Conservation (phyloP, 2,329 filamentous ascomycete species). For the Penicillium expansum region DNA sequence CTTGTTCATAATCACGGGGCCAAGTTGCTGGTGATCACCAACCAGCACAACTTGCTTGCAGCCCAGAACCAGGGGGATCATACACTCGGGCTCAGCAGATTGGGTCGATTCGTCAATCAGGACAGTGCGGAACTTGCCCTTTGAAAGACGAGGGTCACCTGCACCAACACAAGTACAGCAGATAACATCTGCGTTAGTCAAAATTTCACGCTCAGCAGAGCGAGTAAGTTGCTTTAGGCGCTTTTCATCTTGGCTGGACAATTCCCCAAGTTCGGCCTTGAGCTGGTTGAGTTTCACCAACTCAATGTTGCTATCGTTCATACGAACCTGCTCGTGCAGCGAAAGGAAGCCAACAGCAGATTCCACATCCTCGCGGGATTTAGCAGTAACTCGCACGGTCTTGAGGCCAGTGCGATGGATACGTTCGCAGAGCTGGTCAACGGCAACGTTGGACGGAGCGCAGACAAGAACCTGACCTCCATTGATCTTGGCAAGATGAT, state of each 20-base stretch:
- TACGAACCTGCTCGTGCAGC: constrained; percentile 92
- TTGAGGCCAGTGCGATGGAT: constrained; percentile 94
- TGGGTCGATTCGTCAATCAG: constrained; percentile 98
- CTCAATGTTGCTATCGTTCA: constrained; percentile 95
- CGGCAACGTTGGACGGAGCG: constrained; percentile 95
- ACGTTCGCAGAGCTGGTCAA: constrained; percentile 96
- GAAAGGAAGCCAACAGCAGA: constrained; percentile 96
- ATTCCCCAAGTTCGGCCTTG: constrained; percentile 84
- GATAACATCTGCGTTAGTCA: constrained; percentile 93
- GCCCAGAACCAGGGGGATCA: constrained; percentile 94
- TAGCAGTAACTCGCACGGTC: constrained; percentile 95
- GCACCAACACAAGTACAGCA: constrained; percentile 98
- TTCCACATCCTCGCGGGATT: constrained; percentile 97
- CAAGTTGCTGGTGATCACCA: constrained; percentile 95
- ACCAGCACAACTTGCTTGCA: constrained; percentile 99
- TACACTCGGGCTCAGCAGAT: constrained; percentile 95
- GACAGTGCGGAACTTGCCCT: constrained; percentile 98
- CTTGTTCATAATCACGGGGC: constrained; percentile 99
- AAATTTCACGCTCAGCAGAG: constrained; percentile 88
- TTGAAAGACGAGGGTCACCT: constrained; percentile 88
- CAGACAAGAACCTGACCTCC: constrained; percentile 94
- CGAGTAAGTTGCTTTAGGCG: constrained; percentile 96
- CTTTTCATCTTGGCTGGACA: constrained; percentile 96
- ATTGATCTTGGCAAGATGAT: constrained; percentile 93
- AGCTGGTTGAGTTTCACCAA: constrained; percentile 88